phyloP scores from a whole-genome alignment of 2,329 filamentous ascomycete species.

The Penicillium glabrum region DNA sequence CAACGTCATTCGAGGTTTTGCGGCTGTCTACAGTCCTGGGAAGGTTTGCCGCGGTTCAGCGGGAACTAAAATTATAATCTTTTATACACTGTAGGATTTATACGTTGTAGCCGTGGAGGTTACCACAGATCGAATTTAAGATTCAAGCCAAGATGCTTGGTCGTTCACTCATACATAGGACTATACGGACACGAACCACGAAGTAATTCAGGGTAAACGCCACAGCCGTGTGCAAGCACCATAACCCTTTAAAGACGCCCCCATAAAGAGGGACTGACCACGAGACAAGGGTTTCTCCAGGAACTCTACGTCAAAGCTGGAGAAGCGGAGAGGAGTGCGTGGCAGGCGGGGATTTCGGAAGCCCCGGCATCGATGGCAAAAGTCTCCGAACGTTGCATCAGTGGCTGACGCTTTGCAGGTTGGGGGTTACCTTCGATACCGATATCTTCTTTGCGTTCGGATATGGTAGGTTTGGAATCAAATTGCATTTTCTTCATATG shows the following conservation, averaged over 20 bases:
- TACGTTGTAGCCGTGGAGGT: background rate
- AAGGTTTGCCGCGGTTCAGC: background rate
- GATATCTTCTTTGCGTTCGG: background rate
- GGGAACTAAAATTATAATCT: background rate
- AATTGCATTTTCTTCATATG: background rate
- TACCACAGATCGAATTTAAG: background rate
- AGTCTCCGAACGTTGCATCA: background rate
- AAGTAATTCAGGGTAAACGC: background rate
- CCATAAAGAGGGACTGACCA: background rate
- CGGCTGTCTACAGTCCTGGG: background rate
- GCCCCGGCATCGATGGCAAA: slow-evolving; percentile 11
- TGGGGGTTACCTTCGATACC: background rate
- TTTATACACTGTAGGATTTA: background rate
- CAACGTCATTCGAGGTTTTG: background rate
- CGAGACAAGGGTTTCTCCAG: background rate
- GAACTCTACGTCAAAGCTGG: background rate
- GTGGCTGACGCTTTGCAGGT: background rate
- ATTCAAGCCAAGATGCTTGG: background rate
- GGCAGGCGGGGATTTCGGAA: slow-evolving; percentile 8
- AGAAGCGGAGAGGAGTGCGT: background rate
- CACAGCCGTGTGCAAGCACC: background rate
- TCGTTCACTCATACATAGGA: background rate
- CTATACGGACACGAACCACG: background rate
- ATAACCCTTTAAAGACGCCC: background rate
- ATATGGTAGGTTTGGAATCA: background rate